These are phyloP conservation scores for Scedosporium apiospermum DNA, from an alignment of 2,329 filamentous ascomycete genomes.

Conservation along the genomic window DNA sequence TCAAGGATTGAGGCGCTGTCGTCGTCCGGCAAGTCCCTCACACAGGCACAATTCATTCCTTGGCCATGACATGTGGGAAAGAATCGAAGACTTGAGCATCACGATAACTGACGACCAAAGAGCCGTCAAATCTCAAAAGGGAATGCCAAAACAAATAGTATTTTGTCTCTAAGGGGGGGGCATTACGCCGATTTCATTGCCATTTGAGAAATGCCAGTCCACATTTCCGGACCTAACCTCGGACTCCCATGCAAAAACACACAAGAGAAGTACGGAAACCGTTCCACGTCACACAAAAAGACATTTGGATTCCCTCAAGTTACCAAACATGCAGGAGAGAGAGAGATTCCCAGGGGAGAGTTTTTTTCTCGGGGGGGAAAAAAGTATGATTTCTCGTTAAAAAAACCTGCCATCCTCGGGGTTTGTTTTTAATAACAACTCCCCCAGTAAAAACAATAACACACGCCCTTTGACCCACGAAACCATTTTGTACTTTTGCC, in stretches of 20 bases:
- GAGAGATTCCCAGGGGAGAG: neutral
- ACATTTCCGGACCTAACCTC: neutral
- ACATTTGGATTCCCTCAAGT: neutral
- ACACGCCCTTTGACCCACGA: neutral
- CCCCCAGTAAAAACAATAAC: neutral
- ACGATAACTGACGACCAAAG: neutral
- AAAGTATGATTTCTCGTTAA: neutral
- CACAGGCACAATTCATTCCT: too few species aligned
- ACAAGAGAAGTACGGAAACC: conserved; percentile 1
- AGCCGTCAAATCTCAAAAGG: neutral
- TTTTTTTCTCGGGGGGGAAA: neutral
- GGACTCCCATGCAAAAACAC: neutral
- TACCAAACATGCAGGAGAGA: too few species aligned
- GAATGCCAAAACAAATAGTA: neutral
- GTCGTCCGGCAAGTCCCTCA: too few species aligned
- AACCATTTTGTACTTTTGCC: neutral
- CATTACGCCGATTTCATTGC: conserved; percentile 1
- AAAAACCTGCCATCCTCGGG: neutral
- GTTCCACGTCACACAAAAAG: conserved; percentile 1
- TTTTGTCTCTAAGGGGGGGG: conserved; percentile 1
- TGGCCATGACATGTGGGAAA: too few species aligned
- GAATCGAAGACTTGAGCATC: neutral
- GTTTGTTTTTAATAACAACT: neutral
- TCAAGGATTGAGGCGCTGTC: too few species aligned
- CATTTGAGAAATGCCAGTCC: conserved; percentile 1